A percentile compares a stretch with the other conserved stretches of the same genome.
Conservation (phyloP, 805 yeast genomes). For the Lipomyces oligophaga region DNA sequence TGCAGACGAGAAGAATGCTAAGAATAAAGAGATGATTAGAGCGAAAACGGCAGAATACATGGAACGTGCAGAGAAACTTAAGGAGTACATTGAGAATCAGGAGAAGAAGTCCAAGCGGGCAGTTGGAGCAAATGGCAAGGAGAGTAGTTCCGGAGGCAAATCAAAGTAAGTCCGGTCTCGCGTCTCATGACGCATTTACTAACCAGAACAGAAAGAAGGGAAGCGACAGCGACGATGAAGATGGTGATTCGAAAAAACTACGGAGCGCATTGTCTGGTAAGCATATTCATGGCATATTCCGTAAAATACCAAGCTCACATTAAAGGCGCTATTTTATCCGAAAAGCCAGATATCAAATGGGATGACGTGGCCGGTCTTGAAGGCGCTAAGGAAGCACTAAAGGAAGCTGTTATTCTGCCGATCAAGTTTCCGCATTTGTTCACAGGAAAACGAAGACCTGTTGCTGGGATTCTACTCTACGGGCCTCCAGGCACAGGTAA, state of each 20-base stretch:
- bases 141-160: constrained; percentile 19
- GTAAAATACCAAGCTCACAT: neutral
- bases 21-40: constrained; percentile 81
- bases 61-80: constrained; percentile 88
- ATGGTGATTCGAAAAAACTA: constrained; percentile 80
- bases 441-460: constrained; percentile 90
- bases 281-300: neutral
- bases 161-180: constrained; percentile 12
- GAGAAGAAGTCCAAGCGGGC: constrained; percentile 38
- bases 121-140: constrained; percentile 28
- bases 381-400: constrained; percentile 89
- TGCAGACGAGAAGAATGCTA: constrained; percentile 74
- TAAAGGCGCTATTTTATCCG: constrained; percentile 68
- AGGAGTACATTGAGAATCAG: constrained; percentile 74
- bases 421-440: constrained; percentile 94
- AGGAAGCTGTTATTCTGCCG: constrained; percentile 95
- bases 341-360: constrained; percentile 92
- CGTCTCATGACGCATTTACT: neutral
- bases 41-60: constrained; percentile 88
- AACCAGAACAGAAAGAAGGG: constrained; percentile 34
- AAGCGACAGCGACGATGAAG: constrained; percentile 54
- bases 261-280: constrained; percentile 81
- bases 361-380: constrained; percentile 94
- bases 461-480: constrained; percentile 80
- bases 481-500: constrained; percentile 99